Evolutionary conservation across 805 yeast species (phyloP).

Genomic region (Yarrowia osloensis): DNA sequence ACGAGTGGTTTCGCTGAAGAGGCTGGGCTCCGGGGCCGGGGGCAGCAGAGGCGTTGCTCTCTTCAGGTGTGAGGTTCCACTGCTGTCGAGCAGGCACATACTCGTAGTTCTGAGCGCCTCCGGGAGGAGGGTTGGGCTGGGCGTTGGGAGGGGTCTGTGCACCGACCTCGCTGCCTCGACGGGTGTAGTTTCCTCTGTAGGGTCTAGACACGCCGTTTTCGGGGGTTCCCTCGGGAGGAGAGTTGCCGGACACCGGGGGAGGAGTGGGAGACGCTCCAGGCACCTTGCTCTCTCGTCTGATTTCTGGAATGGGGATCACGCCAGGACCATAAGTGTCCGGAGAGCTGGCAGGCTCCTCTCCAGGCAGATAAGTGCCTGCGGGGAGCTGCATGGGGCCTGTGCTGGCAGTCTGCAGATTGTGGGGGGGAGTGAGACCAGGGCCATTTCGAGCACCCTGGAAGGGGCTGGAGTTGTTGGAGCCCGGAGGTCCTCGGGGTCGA

Average conservation of each 20-base stretch:
- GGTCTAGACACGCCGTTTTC: constrained; percentile 17
- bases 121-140: constrained; percentile 5
- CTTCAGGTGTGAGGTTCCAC: constrained; percentile 28
- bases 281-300: constrained; percentile 33
- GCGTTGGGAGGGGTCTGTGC: constrained; percentile 25
- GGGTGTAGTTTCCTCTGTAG: constrained; percentile 28
- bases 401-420: background rate
- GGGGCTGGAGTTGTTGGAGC: constrained; percentile 14
- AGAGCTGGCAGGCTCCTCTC: constrained; percentile 31
- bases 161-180: constrained; percentile 30
- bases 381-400: constrained; percentile 24
- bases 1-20: constrained; percentile 21
- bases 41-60: background rate
- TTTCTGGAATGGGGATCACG: constrained; percentile 40
- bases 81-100: constrained; percentile 33
- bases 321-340: constrained; percentile 38
- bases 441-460: constrained; percentile 10
- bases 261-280: constrained; percentile 19
- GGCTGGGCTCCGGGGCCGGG: background rate
- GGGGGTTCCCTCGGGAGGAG: background rate
- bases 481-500: constrained; percentile 24
- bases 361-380: constrained; percentile 20
- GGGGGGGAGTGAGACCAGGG: constrained; percentile 1
- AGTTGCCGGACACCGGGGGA: background rate
- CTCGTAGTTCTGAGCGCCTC: constrained; percentile 12